These are phyloP conservation scores for Heliamphora pulchella DNA, from an alignment of 179 eudicot genomes.

Conservation along the genomic window DNA sequence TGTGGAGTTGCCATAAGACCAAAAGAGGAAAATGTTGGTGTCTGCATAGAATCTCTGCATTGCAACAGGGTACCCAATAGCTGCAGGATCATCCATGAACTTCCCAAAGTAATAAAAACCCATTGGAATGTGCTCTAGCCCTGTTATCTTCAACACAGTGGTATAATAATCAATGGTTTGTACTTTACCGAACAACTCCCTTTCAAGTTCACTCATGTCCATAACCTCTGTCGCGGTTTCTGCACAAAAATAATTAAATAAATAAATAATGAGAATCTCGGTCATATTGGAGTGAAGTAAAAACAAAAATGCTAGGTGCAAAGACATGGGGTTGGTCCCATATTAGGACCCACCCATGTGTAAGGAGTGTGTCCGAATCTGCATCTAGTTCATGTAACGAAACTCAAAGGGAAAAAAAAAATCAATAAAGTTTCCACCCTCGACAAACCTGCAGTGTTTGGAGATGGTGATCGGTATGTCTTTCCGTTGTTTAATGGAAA, in stretches of 20 bases:
- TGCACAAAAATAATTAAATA: neutral
- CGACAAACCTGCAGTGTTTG: conserved; percentile 20
- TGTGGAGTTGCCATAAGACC: conserved; percentile 50
- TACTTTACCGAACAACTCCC: conserved; percentile 39
- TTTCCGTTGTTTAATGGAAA: conserved; percentile 30
- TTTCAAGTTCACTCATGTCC: conserved; percentile 33
- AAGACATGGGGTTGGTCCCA: too few species aligned
- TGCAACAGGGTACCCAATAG: conserved; percentile 52
- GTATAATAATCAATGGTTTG: conserved; percentile 51
- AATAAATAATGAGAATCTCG: too few species aligned
- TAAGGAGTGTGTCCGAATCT: too few species aligned
- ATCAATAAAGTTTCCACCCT: neutral
- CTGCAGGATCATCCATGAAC: conserved; percentile 47
- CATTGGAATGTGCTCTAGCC: conserved; percentile 39
- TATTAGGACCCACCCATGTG: too few species aligned
- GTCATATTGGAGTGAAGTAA: too few species aligned
- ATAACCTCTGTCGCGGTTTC: neutral
- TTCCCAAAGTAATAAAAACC: conserved; percentile 54
- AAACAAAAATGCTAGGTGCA: too few species aligned
- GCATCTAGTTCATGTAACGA: too few species aligned
- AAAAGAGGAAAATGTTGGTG: conserved; percentile 43
- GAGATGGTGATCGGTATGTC: conserved; percentile 28
- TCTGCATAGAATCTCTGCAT: conserved; percentile 49
- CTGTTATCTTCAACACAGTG: conserved; percentile 45
- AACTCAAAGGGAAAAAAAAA: conserved; percentile 2